Evolutionary conservation across 345 rosid genomes (phyloP), one percentile per base, ranked within the genome.

Genomic region (Acer negundo): DNA sequence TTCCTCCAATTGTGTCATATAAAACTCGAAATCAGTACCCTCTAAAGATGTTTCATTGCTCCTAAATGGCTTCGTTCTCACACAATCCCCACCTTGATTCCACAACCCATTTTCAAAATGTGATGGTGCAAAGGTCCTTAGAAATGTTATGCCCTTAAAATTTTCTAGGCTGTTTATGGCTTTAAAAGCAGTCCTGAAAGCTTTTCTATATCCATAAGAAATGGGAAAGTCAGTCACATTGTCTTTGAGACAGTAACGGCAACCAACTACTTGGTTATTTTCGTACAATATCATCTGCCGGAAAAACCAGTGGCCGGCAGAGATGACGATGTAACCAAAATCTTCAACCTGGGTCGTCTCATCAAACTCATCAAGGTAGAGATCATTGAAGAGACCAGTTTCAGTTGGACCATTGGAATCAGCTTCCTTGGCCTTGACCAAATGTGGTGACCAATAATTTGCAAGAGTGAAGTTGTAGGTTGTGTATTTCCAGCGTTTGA

Each of bases 91-190:
- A 66, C 90, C 89, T 4, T 75, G 80, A 63, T 82, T 79, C 91
- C 91, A 88, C 13, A 46, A 53, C 47, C 89, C 89, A 42, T 88
- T 84, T 84, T 86, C 89, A 24, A 84, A 88, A 72, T 88, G 89
- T 22, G 78, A 83, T 2, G 89, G 91, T 1, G 91, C 82, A 6
- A 80, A 81, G 2, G 91, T 86, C 75, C 89, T 75, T 19, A 88
- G 46, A 61, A 88, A 81, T 26, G 84, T 80, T 0, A 46, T 47
- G 15, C 87, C 83, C 35, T 72, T 74, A 38, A 79, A 86, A 9
- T 55, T 64, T 24, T 83, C 70, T 6, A 23, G 74, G 6, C 28
- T 67, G 17, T 35, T 28, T 16, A 84, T 55, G 49, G 83, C 80
- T 38, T 79, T 66, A 4, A 88, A 77, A 44, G 82, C 22, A 22